phyloP scores from a whole-genome alignment of 2,329 filamentous ascomycete species.

The Alternaria sp. region DNA sequence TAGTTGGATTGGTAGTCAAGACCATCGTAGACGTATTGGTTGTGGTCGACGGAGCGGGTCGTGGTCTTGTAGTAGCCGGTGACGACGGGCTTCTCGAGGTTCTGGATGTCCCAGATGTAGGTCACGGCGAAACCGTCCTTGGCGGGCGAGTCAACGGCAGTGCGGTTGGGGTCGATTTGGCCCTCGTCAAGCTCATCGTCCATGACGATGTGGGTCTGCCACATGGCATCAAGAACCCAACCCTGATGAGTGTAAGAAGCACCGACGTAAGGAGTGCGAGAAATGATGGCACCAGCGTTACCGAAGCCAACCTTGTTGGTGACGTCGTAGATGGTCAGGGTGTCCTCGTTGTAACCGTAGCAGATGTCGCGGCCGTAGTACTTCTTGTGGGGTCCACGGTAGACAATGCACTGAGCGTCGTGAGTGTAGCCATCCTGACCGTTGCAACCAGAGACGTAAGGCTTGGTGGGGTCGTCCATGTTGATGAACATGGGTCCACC shows the following conservation, averaged over 20 bases:
- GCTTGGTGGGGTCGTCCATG: constrained; percentile 56
- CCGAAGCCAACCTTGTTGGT: constrained; percentile 61
- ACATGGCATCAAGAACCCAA: constrained; percentile 56
- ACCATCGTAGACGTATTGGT: constrained; percentile 54
- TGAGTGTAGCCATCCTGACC: constrained; percentile 66
- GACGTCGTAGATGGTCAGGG: constrained; percentile 60
- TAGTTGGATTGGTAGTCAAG: constrained; percentile 54
- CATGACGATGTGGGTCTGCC: constrained; percentile 46
- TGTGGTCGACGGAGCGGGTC: constrained; percentile 52
- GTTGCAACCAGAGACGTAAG: constrained; percentile 59
- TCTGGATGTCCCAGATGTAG: constrained; percentile 48
- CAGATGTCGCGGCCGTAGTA: constrained; percentile 62
- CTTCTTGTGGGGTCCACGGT: constrained; percentile 59
- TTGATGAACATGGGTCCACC: constrained; percentile 66
- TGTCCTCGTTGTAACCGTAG: constrained; percentile 64
- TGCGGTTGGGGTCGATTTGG: constrained; percentile 37
- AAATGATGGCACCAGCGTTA: constrained; percentile 61
- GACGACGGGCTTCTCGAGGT: constrained; percentile 45
- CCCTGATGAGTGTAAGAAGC: constrained; percentile 66
- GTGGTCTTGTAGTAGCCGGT: constrained; percentile 53
- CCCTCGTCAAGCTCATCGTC: constrained; percentile 50
- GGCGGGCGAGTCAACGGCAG: constrained; percentile 33
- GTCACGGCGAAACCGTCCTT: constrained; percentile 46
- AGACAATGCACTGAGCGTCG: constrained; percentile 66
- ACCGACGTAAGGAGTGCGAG: constrained; percentile 61